Conservation (phyloP, 2,329 filamentous ascomycete genomes). For the Mariannaea elegans region DNA sequence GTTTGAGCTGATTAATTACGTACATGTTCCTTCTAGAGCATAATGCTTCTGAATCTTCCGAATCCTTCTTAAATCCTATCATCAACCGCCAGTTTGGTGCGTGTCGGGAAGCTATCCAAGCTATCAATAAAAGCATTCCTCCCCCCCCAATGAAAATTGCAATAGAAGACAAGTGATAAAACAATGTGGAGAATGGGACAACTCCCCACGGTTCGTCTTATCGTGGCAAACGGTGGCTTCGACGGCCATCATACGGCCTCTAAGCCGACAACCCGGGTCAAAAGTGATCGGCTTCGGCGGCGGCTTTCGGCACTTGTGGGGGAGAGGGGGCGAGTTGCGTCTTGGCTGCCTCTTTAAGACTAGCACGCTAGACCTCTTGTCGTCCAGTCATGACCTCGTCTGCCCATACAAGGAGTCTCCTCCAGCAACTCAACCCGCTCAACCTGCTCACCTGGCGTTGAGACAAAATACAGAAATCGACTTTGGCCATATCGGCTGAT, state of each 20-base stretch:
- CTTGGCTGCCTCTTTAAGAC: slow-evolving; percentile 43
- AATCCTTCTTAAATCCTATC: too few relatives aligned
- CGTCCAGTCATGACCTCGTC: neutral
- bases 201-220: too few relatives aligned
- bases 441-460: neutral
- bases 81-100: too few relatives aligned
- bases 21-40: too few relatives aligned
- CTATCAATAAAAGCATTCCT: too few relatives aligned
- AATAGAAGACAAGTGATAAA: too few relatives aligned
- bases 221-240: neutral
- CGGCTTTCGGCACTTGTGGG: slow-evolving; percentile 23
- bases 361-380: slow-evolving; percentile 34
- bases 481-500: slow-evolving; percentile 2
- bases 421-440: slow-evolving; percentile 6
- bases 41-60: too few relatives aligned
- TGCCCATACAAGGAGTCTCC: neutral
- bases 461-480: neutral
- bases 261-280: neutral
- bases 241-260: neutral
- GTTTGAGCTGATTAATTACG: too few relatives aligned
- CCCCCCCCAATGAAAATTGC: too few relatives aligned
- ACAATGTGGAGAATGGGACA: too few relatives aligned
- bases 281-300: neutral
- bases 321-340: slow-evolving; percentile 31
- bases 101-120: too few relatives aligned